Evolutionary conservation across 164 flowering plant species (phyloP), one percentile per base, ranked within the genome.

Genomic region (Aristolochia californica): DNA sequence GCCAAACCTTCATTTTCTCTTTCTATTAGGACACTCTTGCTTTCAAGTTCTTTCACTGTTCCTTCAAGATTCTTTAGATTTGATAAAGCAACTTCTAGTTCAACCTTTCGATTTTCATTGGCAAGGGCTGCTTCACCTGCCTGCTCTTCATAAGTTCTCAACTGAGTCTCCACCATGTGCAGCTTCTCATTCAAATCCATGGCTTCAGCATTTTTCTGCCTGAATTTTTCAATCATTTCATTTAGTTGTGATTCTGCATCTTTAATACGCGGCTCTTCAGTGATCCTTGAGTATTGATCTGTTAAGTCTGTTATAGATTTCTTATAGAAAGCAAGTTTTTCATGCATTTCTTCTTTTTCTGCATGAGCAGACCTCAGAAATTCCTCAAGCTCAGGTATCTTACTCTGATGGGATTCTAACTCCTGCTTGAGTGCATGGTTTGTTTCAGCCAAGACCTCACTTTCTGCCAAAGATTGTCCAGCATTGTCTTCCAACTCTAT

Each of bases 361-460:
- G 73, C 68, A 60, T 34, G n/a, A 20, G 74, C 70, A 30, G 82
- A 65, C 54, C 48, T 75, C 14, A 84, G 74, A 55, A 72, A 55
- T 48, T 80, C 81, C 68, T 89, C 75, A 64, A 83, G 84, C 66
- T 89, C 95, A 56, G 72, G 65, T 22, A 85, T 60, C 74, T 78
- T 81, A 64, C 40, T 68, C 57, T 43, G 50, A 53, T 61, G 64
- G 44, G 51, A 16, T 40, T 53, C 64, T 34, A 61, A 25, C 54
- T 43, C 57, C 64, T 61, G 38, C 66, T 79, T 77, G 47, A 90
- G 87, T 66, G 82, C 85, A 27, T 57, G 50, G 57, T 83, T 90
- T 43, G 93, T 83, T 66, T 80, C 84, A 43, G 74, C 77, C 56
- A 89, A 75, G 55, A 80, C 48, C 61, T 77, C 81, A 55, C 78